These are phyloP conservation scores for Rhodosporidiobolus odoratus DNA, from an alignment of 768 basidiomycete genomes.

Conservation along the genomic window DNA sequence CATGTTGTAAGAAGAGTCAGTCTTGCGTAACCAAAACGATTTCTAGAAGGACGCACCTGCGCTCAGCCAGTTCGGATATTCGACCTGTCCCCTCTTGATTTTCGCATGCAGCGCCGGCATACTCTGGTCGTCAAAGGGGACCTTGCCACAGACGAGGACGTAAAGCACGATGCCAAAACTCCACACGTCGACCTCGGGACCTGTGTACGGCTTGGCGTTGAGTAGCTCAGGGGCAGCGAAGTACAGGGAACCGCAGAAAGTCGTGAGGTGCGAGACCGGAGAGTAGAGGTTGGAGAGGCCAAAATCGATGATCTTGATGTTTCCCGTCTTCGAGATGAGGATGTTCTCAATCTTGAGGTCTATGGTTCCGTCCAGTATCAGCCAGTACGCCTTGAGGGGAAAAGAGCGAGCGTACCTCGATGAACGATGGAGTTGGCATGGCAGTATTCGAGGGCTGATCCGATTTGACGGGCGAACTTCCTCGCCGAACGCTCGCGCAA, in stretches of 20 bases:
- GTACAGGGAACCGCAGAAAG: constrained; percentile 96
- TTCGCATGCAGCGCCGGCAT: constrained; percentile 99
- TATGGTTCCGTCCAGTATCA: not conserved
- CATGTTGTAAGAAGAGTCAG: not conserved
- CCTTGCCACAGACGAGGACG: constrained; percentile 95
- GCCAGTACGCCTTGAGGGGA: not conserved
- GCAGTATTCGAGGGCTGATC: constrained; percentile 90
- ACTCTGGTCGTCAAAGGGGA: constrained; percentile 97
- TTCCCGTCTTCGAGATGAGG: constrained; percentile 93
- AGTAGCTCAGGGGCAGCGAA: constrained; percentile 97
- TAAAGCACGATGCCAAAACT: constrained; percentile 98
- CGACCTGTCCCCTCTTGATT: constrained; percentile 93
- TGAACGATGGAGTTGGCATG: constrained; percentile 97
- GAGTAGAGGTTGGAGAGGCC: constrained; percentile 94
- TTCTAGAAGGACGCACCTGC: constrained; percentile 63
- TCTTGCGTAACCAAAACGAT: not conserved
- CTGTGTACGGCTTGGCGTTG: constrained; percentile 92
- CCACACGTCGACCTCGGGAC: constrained; percentile 98
- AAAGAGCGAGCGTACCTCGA: constrained; percentile 51
- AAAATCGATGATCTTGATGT: constrained; percentile 99
- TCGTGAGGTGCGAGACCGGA: constrained; percentile 72
- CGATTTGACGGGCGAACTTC: constrained; percentile 97
- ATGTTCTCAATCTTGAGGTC: constrained; percentile 99
- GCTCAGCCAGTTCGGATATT: constrained; percentile 95
- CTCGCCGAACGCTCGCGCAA: constrained; percentile 90